Percentiles rank a stretch among this genome's conserved stretches.
phyloP scores from a whole-genome alignment of 176 grass and related monocot species.

The Cenchrus purpureus region DNA sequence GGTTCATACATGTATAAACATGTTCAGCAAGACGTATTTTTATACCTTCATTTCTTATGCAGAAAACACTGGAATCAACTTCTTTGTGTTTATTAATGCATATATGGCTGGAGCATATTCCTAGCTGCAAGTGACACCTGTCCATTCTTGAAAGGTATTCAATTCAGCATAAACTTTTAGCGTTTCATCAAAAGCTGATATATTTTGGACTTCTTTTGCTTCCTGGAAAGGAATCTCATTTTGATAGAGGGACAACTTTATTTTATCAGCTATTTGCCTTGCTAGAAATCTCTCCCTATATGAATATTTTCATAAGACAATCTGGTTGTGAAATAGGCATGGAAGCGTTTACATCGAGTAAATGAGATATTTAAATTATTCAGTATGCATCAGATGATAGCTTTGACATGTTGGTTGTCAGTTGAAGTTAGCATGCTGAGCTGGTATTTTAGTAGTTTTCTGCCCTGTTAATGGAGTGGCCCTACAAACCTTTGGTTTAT shows the following conservation, averaged over 20 bases:
- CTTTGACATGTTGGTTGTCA: conserved; percentile 19
- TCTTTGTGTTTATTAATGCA: conserved; percentile 47
- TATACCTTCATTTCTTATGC: conserved; percentile 17
- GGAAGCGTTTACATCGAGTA: not conserved
- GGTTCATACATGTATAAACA: conserved; percentile 26
- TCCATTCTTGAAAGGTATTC: conserved; percentile 27
- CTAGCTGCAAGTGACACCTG: conserved; percentile 41
- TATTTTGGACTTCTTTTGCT: conserved; percentile 41
- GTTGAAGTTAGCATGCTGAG: conserved; percentile 34
- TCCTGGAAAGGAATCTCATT: conserved; percentile 37
- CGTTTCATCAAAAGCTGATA: conserved; percentile 27
- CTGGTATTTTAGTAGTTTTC: conserved; percentile 34
- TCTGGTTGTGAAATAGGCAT: not conserved
- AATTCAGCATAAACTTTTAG: conserved; percentile 43
- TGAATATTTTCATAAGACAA: not conserved
- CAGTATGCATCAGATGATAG: not conserved
- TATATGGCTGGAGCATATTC: conserved; percentile 46
- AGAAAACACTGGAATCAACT: conserved; percentile 22
- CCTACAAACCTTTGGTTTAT: conserved; percentile 27
- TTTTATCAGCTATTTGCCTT: conserved; percentile 31
- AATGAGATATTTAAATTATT: not conserved
- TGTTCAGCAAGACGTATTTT: conserved; percentile 12
- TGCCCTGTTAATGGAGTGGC: conserved; percentile 34
- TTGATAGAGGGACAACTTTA: conserved; percentile 31
- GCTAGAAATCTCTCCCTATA: conserved; percentile 19